Conservation (phyloP, 495 filamentous ascomycete species). For the Daldinia childiae region DNA sequence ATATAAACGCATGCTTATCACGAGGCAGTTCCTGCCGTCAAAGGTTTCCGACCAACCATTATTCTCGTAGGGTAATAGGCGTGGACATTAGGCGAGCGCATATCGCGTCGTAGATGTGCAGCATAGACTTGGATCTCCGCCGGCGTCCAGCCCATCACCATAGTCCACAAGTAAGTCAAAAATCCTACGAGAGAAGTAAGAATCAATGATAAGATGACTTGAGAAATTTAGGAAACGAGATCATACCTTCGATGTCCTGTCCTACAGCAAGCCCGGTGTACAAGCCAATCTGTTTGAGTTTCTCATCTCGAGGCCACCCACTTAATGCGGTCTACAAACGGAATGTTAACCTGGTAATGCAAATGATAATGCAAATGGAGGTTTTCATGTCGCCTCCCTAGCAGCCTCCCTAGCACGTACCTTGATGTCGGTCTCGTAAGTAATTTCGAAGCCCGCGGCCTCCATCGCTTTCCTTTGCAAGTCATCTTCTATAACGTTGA, state of each 20-base stretch:
- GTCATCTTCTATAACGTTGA: slow-evolving; percentile 55
- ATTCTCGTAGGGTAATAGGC: slow-evolving; percentile 45
- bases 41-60: slow-evolving; percentile 50
- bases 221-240: neutral
- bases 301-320: slow-evolving; percentile 61
- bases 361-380: too few relatives aligned
- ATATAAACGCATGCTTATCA: neutral
- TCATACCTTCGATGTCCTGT: slow-evolving; percentile 46
- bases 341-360: neutral
- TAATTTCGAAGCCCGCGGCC: slow-evolving; percentile 55
- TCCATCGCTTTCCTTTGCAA: slow-evolving; percentile 47
- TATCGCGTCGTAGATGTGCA: slow-evolving; percentile 47
- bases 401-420: slow-evolving; percentile 40
- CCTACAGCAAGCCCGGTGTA: slow-evolving; percentile 40
- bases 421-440: slow-evolving; percentile 53
- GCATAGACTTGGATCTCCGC: slow-evolving; percentile 50
- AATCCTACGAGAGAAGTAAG: slow-evolving; percentile 40
- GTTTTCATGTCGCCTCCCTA: too few relatives aligned
- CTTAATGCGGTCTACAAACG: slow-evolving; percentile 54
- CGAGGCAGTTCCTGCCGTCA: neutral
- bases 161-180: slow-evolving; percentile 46
- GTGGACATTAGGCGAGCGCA: slow-evolving; percentile 42
- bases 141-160: slow-evolving; percentile 45
- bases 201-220: neutral
- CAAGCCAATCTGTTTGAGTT: slow-evolving; percentile 60